phyloP scores from a whole-genome alignment of 169 alveolate genomes.

The Eimeria maxima region DNA sequence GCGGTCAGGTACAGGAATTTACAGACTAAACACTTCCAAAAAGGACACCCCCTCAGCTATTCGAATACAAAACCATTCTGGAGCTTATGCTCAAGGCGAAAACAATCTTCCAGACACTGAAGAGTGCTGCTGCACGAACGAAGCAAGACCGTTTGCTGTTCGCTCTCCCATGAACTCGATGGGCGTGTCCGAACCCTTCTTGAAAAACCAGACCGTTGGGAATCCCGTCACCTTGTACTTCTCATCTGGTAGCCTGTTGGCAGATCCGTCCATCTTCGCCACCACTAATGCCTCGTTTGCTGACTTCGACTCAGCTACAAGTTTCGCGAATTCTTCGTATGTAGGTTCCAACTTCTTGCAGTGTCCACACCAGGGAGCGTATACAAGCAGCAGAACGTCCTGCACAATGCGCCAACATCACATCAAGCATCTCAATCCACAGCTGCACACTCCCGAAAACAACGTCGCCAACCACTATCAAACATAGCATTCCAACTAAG shows the following conservation, averaged over 20 bases:
- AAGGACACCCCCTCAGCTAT: neutral
- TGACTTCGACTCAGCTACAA: constrained; percentile 85
- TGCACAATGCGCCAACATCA: constrained; percentile 82
- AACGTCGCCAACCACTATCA: neutral
- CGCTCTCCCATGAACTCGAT: constrained; percentile 67
- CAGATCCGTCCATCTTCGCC: constrained; percentile 95
- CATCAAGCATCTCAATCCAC: neutral
- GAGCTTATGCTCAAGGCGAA: no score
- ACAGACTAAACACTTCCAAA: no score
- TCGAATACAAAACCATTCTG: neutral
- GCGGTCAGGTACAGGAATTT: no score
- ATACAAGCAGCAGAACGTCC: constrained; percentile 96
- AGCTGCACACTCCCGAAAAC: neutral
- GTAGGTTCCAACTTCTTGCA: constrained; percentile 96
- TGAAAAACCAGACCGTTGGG: constrained; percentile 70
- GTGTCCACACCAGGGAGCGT: constrained; percentile 99
- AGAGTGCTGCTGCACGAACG: constrained; percentile 55
- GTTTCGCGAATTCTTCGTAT: constrained; percentile 82
- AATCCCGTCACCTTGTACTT: constrained; percentile 62
- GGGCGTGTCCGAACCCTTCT: constrained; percentile 70
- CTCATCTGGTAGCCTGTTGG: constrained; percentile 41
- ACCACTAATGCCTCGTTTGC: constrained; percentile 88
- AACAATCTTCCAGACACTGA: neutral
- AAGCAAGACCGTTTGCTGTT: constrained; percentile 40
- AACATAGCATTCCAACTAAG: neutral